Evolutionary conservation across 2,329 filamentous ascomycete species (phyloP).

Genomic region (Monilinia fructicola): DNA sequence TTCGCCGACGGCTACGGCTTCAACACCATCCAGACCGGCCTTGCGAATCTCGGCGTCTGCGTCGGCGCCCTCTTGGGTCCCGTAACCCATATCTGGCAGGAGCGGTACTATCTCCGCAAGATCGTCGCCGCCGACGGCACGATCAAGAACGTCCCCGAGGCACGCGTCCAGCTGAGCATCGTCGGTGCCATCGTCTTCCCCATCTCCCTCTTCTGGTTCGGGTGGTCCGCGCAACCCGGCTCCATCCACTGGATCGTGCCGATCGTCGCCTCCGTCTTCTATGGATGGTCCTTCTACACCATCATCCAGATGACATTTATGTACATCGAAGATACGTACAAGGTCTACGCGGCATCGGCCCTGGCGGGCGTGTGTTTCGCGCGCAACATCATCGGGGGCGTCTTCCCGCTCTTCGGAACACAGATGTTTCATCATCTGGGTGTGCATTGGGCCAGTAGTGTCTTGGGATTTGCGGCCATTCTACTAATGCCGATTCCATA

Average conservation of each 20-base stretch:
- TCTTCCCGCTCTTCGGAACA: constrained; percentile 61
- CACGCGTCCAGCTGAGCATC: constrained; percentile 72
- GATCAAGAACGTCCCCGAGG: constrained; percentile 59
- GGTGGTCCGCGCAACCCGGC: constrained; percentile 57
- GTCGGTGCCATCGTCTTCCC: constrained; percentile 53
- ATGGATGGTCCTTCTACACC: constrained; percentile 60
- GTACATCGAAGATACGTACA: constrained; percentile 58
- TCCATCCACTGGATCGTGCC: constrained; percentile 54
- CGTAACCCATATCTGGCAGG: constrained; percentile 68
- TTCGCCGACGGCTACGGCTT: constrained; percentile 44
- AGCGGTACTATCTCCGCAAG: constrained; percentile 57
- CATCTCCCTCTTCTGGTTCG: constrained; percentile 59
- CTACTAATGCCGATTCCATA: constrained; percentile 53
- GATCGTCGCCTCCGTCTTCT: constrained; percentile 52
- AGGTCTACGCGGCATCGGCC: constrained; percentile 57
- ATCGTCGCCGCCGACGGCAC: constrained; percentile 31
- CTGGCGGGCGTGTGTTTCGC: constrained; percentile 59
- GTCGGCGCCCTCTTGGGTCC: constrained; percentile 60
- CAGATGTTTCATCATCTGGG: constrained; percentile 48
- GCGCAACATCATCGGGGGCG: constrained; percentile 55
- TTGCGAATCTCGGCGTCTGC: constrained; percentile 44
- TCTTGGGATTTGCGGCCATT: constrained; percentile 47
- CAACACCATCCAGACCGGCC: constrained; percentile 40
- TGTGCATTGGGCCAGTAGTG: constrained; percentile 44
- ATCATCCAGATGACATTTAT: constrained; percentile 51